Evolutionary conservation across 345 rosid species (phyloP), one percentile per base, ranked within the genome.

Genomic region (Reutealis trisperma): DNA sequence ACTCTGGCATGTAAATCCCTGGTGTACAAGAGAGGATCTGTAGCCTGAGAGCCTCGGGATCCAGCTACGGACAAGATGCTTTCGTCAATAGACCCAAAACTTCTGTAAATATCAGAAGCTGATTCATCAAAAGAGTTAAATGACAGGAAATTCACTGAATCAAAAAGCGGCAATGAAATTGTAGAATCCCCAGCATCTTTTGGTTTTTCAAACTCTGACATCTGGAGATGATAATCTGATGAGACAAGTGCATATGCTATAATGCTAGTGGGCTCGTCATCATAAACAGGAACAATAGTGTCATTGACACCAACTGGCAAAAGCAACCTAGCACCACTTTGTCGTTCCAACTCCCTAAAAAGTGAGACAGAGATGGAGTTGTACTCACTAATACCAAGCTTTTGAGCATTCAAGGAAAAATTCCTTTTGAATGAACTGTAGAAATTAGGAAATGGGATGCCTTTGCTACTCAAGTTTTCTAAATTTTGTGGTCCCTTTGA

Each of bases 141-240:
- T 18, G 78, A 75, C 6, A 61, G 69, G 18, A 63, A 73, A 85
- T 78, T 88, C 74, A 85, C 79, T 42, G 93, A 87, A 83, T 91
- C 93, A 77, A 86, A 75, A 74, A 87, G 85, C 51, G 90, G 84
- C 52, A 86, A 82, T 19, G 92, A 87, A 69, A 69, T 71, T 19
- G 79, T 72, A 44, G 83, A 71, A 63, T 87, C 91, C 58, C 74
- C 78, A 44, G 77, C 86, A 75, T 91, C 91, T 79, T 85, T 89
- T 55, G 82, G 59, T 83, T 84, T 89, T 84, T 89, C 96, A 58
- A 77, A 75, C 76, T 91, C 93, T 69, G 89, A 88, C 82, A 90
- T 82, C 80, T 87, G 96, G 52, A 80, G 79, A 77, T 80, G 85
- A 87, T 80, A 80, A 9, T 75, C 79, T n/a, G 75, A 30, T 80